phyloP scores from a whole-genome alignment of 1,284 basidiomycete genomes.

The Leccinum fallax region DNA sequence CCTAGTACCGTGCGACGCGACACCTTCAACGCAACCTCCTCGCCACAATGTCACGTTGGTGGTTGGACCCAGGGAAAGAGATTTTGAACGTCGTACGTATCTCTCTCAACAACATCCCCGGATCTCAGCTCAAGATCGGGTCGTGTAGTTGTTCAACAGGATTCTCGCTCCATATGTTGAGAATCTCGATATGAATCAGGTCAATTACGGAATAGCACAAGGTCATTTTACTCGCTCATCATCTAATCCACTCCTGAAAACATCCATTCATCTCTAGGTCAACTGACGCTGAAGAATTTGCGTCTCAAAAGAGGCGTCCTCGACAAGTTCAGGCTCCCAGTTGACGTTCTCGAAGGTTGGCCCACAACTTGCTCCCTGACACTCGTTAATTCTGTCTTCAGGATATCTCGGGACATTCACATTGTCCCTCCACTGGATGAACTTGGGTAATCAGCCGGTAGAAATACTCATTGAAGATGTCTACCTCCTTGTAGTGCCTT shows the following conservation, averaged over 20 bases:
- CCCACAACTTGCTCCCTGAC: background rate
- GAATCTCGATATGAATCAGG: constrained; percentile 93
- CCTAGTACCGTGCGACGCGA: background rate
- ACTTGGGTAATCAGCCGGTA: constrained; percentile 91
- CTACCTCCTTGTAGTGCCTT: constrained; percentile 91
- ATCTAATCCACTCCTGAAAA: constrained; percentile 4
- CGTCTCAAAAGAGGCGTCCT: constrained; percentile 92
- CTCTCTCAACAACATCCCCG: background rate
- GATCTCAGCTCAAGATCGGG: constrained; percentile 1
- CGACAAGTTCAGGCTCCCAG: constrained; percentile 95
- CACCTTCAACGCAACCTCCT: constrained; percentile 1
- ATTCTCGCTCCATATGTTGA: constrained; percentile 96
- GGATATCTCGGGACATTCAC: constrained; percentile 93
- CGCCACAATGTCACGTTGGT: constrained; percentile 60
- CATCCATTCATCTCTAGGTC: constrained; percentile 53
- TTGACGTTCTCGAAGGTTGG: constrained; percentile 92
- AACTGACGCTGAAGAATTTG: constrained; percentile 81
- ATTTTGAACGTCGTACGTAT: constrained; percentile 68
- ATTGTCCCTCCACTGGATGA: constrained; percentile 94
- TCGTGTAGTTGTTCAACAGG: constrained; percentile 78
- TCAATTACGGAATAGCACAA: constrained; percentile 94
- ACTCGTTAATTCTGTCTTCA: constrained; percentile 33
- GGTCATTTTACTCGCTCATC: constrained; percentile 46
- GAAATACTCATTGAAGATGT: constrained; percentile 94
- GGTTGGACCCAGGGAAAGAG: constrained; percentile 79